Conservation (phyloP, 257 asterid species). For the Nicotiana benthamiana region DNA sequence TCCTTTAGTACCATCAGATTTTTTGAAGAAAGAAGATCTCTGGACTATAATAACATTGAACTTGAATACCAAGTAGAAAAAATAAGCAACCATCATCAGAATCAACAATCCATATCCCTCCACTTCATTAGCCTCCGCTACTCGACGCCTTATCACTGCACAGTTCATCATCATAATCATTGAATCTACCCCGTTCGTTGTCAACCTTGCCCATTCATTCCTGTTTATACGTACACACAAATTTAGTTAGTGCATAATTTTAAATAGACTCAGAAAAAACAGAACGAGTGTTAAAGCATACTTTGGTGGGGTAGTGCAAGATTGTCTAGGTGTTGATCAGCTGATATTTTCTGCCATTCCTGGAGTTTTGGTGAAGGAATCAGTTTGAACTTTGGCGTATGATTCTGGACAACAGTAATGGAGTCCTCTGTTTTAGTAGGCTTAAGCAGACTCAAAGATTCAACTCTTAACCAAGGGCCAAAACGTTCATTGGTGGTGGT, state of each 20-base stretch:
- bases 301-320: neutral
- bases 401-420: neutral
- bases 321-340: neutral
- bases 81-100: constrained; percentile 17
- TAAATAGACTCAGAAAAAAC: neutral
- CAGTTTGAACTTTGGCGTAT: neutral
- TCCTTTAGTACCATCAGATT: neutral
- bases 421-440: neutral
- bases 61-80: constrained; percentile 14
- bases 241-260: neutral
- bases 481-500: constrained; percentile 14
- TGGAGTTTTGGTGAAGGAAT: neutral
- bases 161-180: constrained; percentile 13
- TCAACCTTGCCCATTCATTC: constrained; percentile 5
- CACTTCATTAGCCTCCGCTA: neutral
- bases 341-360: neutral
- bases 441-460: neutral
- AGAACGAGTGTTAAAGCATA: neutral
- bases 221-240: constrained; percentile 8
- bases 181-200: constrained; percentile 11
- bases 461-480: constrained; percentile 26
- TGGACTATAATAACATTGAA: neutral
- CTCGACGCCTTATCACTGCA: neutral
- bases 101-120: constrained; percentile 16
- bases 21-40: neutral